Conservation (phyloP, 192 early-diverging fungal species). For the Coemansia sp. region DNA sequence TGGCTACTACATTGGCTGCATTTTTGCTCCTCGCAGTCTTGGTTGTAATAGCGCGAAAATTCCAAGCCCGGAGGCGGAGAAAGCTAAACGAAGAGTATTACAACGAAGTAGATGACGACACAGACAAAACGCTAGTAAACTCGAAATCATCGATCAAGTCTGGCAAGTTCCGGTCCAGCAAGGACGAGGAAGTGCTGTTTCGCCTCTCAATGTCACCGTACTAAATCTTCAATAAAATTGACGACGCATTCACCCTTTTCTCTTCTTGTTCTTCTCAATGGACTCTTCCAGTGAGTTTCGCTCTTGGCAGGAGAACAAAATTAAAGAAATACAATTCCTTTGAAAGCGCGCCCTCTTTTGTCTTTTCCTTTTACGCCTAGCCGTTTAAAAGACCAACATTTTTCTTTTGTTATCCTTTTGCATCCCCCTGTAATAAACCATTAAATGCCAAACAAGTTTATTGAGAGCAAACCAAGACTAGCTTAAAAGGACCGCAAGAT, state of each 20-base stretch:
- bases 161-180: background rate
- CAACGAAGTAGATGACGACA: background rate
- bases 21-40: conserved; percentile 6
- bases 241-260: background rate
- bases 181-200: conserved; percentile 3
- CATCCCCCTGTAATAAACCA: background rate
- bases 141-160: background rate
- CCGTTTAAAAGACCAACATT: background rate
- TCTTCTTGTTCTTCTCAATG: background rate
- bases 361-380: background rate
- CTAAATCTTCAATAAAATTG: background rate
- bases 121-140: background rate
- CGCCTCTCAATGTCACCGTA: conserved; percentile 4
- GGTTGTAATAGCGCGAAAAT: conserved; percentile 7
- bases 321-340: background rate
- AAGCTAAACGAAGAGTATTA: background rate
- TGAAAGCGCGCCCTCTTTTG: background rate
- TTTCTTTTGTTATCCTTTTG: background rate
- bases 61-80: background rate
- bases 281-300: background rate
- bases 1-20: conserved; percentile 1
- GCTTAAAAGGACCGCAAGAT: background rate
- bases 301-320: background rate
- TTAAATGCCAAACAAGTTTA: background rate
- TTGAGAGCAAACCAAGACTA: background rate